Evolutionary conservation across 108 stramenopile genomes (phyloP).

Genomic region (Stephanodiscus minutulus): DNA sequence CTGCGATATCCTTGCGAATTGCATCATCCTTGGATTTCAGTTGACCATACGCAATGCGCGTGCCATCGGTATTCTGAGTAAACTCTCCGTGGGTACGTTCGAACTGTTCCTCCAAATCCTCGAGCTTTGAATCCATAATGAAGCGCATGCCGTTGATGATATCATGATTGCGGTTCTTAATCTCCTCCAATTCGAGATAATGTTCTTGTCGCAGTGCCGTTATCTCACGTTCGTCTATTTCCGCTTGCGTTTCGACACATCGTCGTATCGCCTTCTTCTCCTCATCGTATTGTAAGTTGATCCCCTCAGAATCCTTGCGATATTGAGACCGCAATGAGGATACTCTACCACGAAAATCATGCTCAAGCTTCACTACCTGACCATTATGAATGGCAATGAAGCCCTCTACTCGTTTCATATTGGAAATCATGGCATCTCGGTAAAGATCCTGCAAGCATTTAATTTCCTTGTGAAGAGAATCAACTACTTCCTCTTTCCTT

Average conservation of each 20-base stretch:
- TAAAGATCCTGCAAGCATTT: constrained; percentile 28
- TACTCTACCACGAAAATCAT: constrained; percentile 33
- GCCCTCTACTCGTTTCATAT: constrained; percentile 35
- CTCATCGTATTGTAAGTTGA: constrained; percentile 25
- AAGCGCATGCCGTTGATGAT: constrained; percentile 17
- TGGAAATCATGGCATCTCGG: constrained; percentile 33
- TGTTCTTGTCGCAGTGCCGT: constrained; percentile 25
- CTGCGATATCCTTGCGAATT: constrained; percentile 32
- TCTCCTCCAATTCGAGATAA: constrained; percentile 39
- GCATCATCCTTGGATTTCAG: constrained; percentile 32
- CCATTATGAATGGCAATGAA: constrained; percentile 42
- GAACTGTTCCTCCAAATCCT: constrained; percentile 38
- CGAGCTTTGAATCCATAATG: constrained; percentile 28
- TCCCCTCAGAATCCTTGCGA: constrained; percentile 13
- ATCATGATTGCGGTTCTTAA: constrained; percentile 38
- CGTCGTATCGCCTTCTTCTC: constrained; percentile 27
- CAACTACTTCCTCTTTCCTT: constrained; percentile 29
- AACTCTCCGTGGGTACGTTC: constrained; percentile 29
- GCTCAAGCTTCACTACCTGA: constrained; percentile 29
- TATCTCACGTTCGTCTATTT: constrained; percentile 19
- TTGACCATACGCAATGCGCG: constrained; percentile 24
- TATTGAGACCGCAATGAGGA: constrained; percentile 26
- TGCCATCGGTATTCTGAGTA: constrained; percentile 34
- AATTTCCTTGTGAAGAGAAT: constrained; percentile 38
- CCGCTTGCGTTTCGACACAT: constrained; percentile 17